phyloP scores from a whole-genome alignment of 306 rosid genomes.

The Trifolium fragiferum region DNA sequence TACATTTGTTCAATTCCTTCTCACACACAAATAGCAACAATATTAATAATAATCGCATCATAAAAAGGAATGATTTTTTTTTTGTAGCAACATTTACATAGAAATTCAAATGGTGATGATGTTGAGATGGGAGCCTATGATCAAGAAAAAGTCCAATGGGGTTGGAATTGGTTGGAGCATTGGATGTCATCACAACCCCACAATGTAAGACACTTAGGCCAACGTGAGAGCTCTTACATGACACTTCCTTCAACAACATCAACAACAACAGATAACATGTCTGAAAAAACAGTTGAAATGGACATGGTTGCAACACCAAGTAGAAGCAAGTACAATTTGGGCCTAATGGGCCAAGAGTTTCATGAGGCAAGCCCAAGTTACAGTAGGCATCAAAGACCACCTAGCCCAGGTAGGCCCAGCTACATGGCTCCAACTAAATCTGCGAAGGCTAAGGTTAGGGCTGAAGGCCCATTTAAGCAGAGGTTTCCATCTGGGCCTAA shows the following conservation, averaged over 20 bases:
- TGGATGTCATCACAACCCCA: constrained; percentile 86
- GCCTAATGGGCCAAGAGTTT: constrained; percentile 45
- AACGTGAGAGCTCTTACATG: constrained; percentile 48
- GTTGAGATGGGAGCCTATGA: constrained; percentile 40
- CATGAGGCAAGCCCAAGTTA: constrained; percentile 36
- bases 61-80: neutral
- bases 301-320: constrained; percentile 51
- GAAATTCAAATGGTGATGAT: constrained; percentile 35
- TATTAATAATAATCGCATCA: too few species aligned
- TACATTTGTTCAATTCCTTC: too few species aligned
- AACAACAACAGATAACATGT: constrained; percentile 61
- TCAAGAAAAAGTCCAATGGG: constrained; percentile 67
- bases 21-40: too few species aligned
- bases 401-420: constrained; percentile 51
- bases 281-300: constrained; percentile 84
- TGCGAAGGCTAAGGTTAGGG: constrained; percentile 75
- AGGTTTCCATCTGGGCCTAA: constrained; percentile 50
- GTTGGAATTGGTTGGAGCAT: constrained; percentile 89
- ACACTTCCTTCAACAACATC: constrained; percentile 55
- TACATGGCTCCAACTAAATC: constrained; percentile 93
- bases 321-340: constrained; percentile 38
- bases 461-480: constrained; percentile 48
- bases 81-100: constrained; percentile 37
- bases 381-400: constrained; percentile 34
- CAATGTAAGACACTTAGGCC: constrained; percentile 37